These are phyloP conservation scores for Pisolithus thermaeus DNA, from an alignment of 1,284 basidiomycete species.

Conservation along the genomic window DNA sequence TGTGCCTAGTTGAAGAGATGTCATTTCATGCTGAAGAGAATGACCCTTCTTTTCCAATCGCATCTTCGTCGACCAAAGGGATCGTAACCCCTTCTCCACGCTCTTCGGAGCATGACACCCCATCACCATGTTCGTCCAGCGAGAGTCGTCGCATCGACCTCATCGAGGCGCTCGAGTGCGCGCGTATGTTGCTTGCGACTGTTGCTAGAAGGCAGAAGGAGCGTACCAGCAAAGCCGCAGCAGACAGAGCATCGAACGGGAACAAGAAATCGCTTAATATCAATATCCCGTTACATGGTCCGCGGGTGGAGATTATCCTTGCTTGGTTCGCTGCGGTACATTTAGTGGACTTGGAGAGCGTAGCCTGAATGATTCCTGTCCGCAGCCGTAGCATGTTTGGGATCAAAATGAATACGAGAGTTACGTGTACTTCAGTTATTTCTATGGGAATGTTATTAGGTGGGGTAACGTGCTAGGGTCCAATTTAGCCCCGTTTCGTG, in stretches of 20 bases:
- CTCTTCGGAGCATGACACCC: slow-evolving; percentile 13
- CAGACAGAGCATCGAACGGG: slow-evolving; percentile 40
- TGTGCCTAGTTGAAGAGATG: slow-evolving; percentile 16
- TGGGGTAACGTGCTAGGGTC: not conserved
- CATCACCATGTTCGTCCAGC: slow-evolving; percentile 7
- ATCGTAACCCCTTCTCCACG: slow-evolving; percentile 18
- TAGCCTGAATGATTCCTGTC: slow-evolving; percentile 25
- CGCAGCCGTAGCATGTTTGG: not conserved
- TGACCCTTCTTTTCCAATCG: slow-evolving; percentile 13
- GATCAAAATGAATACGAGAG: slow-evolving; percentile 5
- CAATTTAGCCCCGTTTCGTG: not conserved
- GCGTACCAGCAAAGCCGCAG: slow-evolving; percentile 43
- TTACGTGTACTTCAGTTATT: not conserved
- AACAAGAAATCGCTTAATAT: slow-evolving; percentile 54
- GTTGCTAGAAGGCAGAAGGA: slow-evolving; percentile 54
- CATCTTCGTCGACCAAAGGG: slow-evolving; percentile 17
- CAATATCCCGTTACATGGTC: slow-evolving; percentile 77
- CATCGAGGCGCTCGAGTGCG: slow-evolving; percentile 50
- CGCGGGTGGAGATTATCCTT: slow-evolving; percentile 73
- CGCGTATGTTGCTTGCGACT: slow-evolving; percentile 63
- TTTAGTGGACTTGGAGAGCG: slow-evolving; percentile 59
- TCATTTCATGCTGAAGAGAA: slow-evolving; percentile 22
- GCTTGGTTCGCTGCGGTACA: slow-evolving; percentile 78
- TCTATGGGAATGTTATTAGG: slow-evolving; percentile 2
- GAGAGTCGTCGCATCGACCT: slow-evolving; percentile 32